Conservation (phyloP, 441 rosid genomes). For the Raphanus hybrid region DNA sequence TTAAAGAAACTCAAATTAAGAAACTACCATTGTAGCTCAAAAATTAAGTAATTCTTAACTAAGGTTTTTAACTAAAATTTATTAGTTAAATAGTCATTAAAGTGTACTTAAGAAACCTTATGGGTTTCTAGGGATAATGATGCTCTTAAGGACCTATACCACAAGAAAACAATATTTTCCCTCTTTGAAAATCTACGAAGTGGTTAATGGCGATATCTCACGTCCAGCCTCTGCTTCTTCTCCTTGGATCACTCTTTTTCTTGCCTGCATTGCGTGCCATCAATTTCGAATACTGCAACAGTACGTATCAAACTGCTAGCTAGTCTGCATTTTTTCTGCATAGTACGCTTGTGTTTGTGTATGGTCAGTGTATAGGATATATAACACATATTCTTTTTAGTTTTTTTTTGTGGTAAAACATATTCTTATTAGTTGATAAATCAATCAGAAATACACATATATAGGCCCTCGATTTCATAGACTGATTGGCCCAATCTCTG, state of each 20-base stretch:
- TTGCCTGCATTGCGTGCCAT: constrained; percentile 23
- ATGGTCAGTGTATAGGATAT: not conserved
- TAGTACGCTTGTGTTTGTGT: not conserved
- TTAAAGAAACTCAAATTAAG: no score
- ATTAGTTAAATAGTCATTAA: no score
- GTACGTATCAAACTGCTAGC: constrained; percentile 12
- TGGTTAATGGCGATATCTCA: constrained; percentile 30
- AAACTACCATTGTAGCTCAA: no score
- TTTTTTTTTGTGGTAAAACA: no score
- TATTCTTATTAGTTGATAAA: not conserved
- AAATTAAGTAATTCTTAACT: no score
- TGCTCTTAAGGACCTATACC: not conserved
- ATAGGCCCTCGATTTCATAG: not conserved
- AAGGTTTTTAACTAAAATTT: no score
- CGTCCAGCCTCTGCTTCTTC: constrained; percentile 21
- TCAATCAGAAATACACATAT: not conserved
- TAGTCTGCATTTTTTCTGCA: not conserved
- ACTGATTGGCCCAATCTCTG: not conserved
- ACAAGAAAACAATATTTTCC: not conserved
- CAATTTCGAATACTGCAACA: constrained; percentile 25
- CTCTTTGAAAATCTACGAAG: not conserved
- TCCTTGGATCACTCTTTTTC: constrained; percentile 29
- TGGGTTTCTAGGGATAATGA: no score
- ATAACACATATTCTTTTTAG: not conserved
- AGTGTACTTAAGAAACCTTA: no score